phyloP scores from a whole-genome alignment of 331 rosid genomes.

The Malus hybrid region DNA sequence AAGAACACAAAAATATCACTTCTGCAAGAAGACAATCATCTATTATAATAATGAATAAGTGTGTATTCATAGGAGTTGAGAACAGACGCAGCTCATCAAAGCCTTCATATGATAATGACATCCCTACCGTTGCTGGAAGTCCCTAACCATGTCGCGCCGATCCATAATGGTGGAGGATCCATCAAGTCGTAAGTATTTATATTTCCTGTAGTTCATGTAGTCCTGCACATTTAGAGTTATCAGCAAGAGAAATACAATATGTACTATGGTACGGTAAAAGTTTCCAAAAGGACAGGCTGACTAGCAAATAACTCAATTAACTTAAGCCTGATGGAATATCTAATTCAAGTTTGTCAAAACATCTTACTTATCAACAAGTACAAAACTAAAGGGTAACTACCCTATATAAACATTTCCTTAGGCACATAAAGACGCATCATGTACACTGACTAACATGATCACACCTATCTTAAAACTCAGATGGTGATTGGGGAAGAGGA shows the following conservation, averaged over 20 bases:
- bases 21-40: conserved; percentile 24
- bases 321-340: not conserved
- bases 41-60: not conserved
- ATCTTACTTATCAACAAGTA: not conserved
- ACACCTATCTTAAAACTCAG: not conserved
- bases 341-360: not conserved
- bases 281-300: not conserved
- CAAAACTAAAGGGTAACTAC: not conserved
- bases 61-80: too few species aligned
- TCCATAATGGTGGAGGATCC: conserved; percentile 96
- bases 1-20: conserved; percentile 78
- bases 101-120: conserved; percentile 1
- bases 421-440: not conserved
- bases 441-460: not conserved
- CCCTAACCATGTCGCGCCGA: conserved; percentile 96
- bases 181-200: conserved; percentile 88
- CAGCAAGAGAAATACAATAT: not conserved
- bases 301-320: not conserved
- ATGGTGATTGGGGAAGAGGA: too few species aligned
- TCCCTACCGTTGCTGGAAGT: conserved; percentile 81
- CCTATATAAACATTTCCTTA: not conserved
- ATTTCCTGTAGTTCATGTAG: conserved; percentile 95
- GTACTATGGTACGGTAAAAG: not conserved
- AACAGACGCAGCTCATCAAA: conserved; percentile 6
- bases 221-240: conserved; percentile 48